These are phyloP conservation scores for Passalora sequoiae DNA, from an alignment of 2,329 filamentous ascomycete genomes.

Conservation along the genomic window DNA sequence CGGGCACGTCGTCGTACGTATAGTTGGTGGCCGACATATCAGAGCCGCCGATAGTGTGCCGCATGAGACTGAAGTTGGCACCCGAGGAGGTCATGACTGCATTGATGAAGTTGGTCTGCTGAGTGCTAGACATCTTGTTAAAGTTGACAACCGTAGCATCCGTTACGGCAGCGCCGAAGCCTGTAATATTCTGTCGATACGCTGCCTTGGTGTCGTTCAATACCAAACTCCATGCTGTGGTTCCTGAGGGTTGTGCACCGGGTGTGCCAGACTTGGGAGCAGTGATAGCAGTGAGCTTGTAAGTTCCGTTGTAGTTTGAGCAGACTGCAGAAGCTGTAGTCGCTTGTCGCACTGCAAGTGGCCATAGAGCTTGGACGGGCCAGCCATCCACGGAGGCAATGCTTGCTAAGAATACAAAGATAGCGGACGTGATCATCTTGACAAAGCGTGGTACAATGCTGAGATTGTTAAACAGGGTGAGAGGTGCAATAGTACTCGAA, in stretches of 20 bases:
- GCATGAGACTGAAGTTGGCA: conserved; percentile 18
- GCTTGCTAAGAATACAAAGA: background rate
- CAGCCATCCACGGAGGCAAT: background rate
- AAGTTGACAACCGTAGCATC: conserved; percentile 20
- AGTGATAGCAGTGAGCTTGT: conserved; percentile 15
- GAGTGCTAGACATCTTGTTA: conserved; percentile 10
- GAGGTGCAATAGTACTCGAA: too few species aligned
- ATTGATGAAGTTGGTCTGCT: conserved; percentile 12
- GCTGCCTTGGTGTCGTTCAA: conserved; percentile 25
- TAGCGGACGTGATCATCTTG: background rate
- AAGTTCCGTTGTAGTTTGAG: conserved; percentile 16
- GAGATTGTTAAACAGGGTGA: too few species aligned
- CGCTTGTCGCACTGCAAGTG: conserved; percentile 3
- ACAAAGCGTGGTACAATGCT: background rate
- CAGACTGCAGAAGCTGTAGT: conserved; percentile 14
- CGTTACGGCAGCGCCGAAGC: conserved; percentile 21
- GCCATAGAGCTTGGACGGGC: background rate
- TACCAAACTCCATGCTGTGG: conserved; percentile 12
- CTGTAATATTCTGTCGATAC: conserved; percentile 16
- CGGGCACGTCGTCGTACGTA: conserved; percentile 18
- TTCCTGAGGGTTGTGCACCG: conserved; percentile 6
- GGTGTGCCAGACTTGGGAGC: conserved; percentile 8
- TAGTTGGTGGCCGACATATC: conserved; percentile 19
- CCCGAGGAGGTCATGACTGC: conserved; percentile 17
- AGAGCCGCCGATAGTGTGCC: conserved; percentile 20